These are phyloP conservation scores for Aureobasidium leucospermi DNA, from an alignment of 2,329 filamentous ascomycete genomes.

Conservation along the genomic window DNA sequence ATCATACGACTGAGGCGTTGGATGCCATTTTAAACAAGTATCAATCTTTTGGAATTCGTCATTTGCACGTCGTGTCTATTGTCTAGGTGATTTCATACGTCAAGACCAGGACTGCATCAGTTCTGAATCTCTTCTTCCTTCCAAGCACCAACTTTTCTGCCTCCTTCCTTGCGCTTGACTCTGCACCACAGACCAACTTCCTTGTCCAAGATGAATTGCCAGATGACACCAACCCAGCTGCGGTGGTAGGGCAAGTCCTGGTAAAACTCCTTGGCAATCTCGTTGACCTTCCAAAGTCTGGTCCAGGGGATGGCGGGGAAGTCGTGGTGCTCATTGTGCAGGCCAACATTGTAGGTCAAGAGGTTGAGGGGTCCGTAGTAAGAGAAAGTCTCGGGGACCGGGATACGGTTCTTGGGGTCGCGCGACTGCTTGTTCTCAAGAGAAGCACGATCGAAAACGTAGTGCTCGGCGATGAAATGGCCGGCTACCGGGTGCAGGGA, in stretches of 20 bases:
- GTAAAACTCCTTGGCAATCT: conserved; percentile 87
- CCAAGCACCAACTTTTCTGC: conserved; percentile 50
- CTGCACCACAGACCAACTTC: conserved; percentile 84
- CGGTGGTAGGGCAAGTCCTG: conserved; percentile 74
- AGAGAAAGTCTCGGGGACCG: conserved; percentile 85
- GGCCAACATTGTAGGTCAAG: conserved; percentile 91
- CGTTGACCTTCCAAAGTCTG: conserved; percentile 65
- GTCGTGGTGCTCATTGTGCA: conserved; percentile 99
- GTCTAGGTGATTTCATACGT: not conserved
- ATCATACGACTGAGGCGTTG: not conserved
- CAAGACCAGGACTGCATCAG: not conserved
- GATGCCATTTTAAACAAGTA: not conserved
- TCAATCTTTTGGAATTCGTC: not conserved
- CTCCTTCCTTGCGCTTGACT: conserved; percentile 83
- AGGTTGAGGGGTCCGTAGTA: conserved; percentile 94
- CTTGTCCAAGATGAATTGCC: conserved; percentile 89
- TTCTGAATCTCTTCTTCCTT: conserved; percentile 32
- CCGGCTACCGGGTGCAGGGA: conserved; percentile 89
- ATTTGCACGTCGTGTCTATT: not conserved
- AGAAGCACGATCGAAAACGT: conserved; percentile 46
- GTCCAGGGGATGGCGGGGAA: conserved; percentile 98
- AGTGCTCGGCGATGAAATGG: conserved; percentile 97
- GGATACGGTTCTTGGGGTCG: conserved; percentile 31
- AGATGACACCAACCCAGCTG: conserved; percentile 89
- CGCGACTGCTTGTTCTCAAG: conserved; percentile 35